Evolutionary conservation across 1,284 basidiomycete species (phyloP).

Genomic region (Termitomyces sp.): DNA sequence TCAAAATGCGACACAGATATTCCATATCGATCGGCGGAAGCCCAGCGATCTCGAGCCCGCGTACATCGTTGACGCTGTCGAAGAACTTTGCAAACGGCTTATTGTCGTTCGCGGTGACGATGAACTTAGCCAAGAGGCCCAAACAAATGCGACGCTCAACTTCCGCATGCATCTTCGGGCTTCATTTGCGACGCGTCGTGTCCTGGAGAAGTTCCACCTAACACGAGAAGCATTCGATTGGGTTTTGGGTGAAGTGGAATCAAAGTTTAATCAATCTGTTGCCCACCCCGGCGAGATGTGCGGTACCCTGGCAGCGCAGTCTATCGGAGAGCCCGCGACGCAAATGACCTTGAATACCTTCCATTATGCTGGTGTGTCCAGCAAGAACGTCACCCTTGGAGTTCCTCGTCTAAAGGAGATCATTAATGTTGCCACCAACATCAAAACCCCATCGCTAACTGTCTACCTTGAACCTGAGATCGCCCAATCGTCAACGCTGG

Average conservation of each 20-base stretch:
- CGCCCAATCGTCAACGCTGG: conserved; percentile 55
- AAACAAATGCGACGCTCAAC: conserved; percentile 86
- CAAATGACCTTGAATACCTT: conserved; percentile 99
- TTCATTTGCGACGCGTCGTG: conserved; percentile 77
- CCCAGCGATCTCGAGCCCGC: conserved; percentile 89
- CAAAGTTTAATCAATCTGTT: conserved; percentile 89
- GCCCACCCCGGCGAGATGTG: conserved; percentile 99
- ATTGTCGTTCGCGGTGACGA: conserved; percentile 88
- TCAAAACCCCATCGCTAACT: conserved; percentile 94
- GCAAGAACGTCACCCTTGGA: conserved; percentile 97
- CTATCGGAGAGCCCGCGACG: conserved; percentile 98
- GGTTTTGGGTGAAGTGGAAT: conserved; percentile 95
- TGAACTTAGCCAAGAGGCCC: conserved; percentile 67
- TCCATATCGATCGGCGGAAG: conserved; percentile 93
- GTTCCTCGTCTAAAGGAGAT: conserved; percentile 98
- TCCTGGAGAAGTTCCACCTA: conserved; percentile 84
- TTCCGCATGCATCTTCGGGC: conserved; percentile 94
- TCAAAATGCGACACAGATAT: conserved; percentile 95
- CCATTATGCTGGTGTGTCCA: conserved; percentile 98
- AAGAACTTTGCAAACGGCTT: conserved; percentile 66
- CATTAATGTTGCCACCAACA: conserved; percentile 98
- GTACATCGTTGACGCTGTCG: conserved; percentile 81
- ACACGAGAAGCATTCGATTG: conserved; percentile 94
- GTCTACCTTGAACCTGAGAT: conserved; percentile 83
- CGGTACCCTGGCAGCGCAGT: conserved; percentile 95